Base-by-base conservation (phyloP, 371 early-diverging fungal genomes). In the Dichotomocladium elegans region DNA sequence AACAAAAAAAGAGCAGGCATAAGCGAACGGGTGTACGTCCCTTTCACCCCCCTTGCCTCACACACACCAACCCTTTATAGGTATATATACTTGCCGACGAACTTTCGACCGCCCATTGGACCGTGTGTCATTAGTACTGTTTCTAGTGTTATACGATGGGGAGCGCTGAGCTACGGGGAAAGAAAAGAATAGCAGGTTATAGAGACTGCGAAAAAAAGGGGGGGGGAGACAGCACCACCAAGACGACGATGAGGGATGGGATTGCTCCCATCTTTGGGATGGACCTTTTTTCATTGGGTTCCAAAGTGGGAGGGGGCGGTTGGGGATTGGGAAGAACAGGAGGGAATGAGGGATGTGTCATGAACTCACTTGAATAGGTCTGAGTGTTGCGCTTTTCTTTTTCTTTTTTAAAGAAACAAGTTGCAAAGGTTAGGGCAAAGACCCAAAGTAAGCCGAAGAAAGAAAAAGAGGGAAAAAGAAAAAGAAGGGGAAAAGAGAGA, bases 61-160 rank as follows among this genome's bases (percentile, higher is more conserved):
- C 15, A 12, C 47, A 26, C 27, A 14, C n/a, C n/a, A 15, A 15
- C 27, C 4, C 6, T 46, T 14, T 0, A 12, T 12, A 5, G 26
- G 7, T 47, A 9, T 14, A 6, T 26, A 41, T n/a, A 19, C 35
- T 45, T 57, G 50, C 63, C 58, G 29, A 57, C 54, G 24, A 63
- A 58, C 51, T 63, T 63, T 41, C 57, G 56, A 46, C 63, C 63
- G 53, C 63, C 58, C 63, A 63, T 63, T 45, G 63, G 63, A 50
- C 63, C 60, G 49, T 59, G 60, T 50, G 54, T 50, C 60, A 49
- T 58, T 53, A 29, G 46, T 40, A n/a, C 40, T 17, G n/a, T 42
- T 34, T 19, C 15, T 25, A 42, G 41, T 40, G 17, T 24, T 25
- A 41, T 30, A 27, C 26, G 26, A 27, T 45, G 15, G 27, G 26